Evolutionary conservation across 768 basidiomycete species (phyloP), one percentile per base, ranked within the genome.

Genomic region (Crassisporium funariophilum): DNA sequence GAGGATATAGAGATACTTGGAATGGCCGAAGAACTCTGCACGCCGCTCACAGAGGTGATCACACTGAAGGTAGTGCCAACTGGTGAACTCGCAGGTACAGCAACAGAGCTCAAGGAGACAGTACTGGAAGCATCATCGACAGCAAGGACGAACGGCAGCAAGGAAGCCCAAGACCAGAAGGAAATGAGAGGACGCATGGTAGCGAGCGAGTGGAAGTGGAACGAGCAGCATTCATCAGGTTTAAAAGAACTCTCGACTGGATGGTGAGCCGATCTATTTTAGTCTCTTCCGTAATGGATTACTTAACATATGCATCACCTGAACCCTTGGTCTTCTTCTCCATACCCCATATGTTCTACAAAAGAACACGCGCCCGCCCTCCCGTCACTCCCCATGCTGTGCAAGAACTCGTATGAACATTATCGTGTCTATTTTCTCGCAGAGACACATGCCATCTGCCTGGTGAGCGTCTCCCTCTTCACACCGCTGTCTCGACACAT

Each of bases 131-230:
- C 27, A 23, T 35, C 21, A 15, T 41, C 35, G 23, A 47, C 42
- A 8, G 47, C 47, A 17, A 45, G 44, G 34, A 53, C 52, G 15
- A 41, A 45, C 35, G 52, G 52, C 20, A 53, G 19, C 21, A 53
- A 47, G 10, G 44, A 21, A 15, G 44, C 47, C 31, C 39, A 53
- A 27, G 35, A 47, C 52, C 47, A 49, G n/a, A 52, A 44, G 37
- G 47, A 35, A 35, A 46, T 42, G 23, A 35, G 23, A 41, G 47
- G 9, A 35, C 34, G 52, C 47, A 49, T 53, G 38, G 24, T 47
- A 21, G 36, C 12, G 41, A 36, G 41, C 25, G 47, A 22, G 31
- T 31, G 36, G 27, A 19, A 35, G 19, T 13, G 19, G 25, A 25
- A 33, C 41, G 23, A 41, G 33, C 15, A 12, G 35, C 19, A 22